These are phyloP conservation scores for Leptographium galeiforme DNA, from an alignment of 2,329 filamentous ascomycete species.

Conservation along the genomic window DNA sequence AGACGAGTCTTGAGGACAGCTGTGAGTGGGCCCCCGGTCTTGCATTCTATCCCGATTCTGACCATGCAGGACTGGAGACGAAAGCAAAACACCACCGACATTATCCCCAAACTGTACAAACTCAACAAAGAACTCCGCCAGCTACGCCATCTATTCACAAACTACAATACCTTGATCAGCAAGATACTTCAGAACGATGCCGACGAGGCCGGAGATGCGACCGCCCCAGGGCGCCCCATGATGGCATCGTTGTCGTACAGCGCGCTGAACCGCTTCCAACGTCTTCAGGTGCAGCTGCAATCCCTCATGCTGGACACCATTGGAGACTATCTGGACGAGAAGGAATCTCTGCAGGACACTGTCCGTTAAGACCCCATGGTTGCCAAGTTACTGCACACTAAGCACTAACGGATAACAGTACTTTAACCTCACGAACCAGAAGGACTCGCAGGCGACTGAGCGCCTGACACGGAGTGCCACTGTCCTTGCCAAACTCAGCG, in stretches of 20 bases:
- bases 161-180: conserved; percentile 45
- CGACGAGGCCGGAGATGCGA: conserved; percentile 7
- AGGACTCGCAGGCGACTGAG: conserved; percentile 59
- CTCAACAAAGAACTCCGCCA: conserved; percentile 48
- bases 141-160: conserved; percentile 45
- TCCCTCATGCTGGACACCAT: conserved; percentile 50
- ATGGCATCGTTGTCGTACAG: conserved; percentile 24
- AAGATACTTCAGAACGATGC: conserved; percentile 37
- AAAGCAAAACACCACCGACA: conserved; percentile 30
- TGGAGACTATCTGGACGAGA: conserved; percentile 52
- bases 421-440: conserved; percentile 65
- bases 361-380: conserved; percentile 21
- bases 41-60: background rate
- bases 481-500: conserved; percentile 59
- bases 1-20: conserved; percentile 17
- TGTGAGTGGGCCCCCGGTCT: conserved; percentile 15
- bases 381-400: no score
- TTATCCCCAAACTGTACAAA: conserved; percentile 43
- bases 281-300: conserved; percentile 44
- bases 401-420: conserved; percentile 33
- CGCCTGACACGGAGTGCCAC: conserved; percentile 59
- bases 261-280: conserved; percentile 43
- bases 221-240: conserved; percentile 1
- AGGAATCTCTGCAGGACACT: conserved; percentile 55
- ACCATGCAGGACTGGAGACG: conserved; percentile 10